Percentiles rank a stretch among this genome's conserved stretches.
Evolutionary conservation across 202 grass and related monocot genomes (phyloP).

Genomic region (Zizania palustris): DNA sequence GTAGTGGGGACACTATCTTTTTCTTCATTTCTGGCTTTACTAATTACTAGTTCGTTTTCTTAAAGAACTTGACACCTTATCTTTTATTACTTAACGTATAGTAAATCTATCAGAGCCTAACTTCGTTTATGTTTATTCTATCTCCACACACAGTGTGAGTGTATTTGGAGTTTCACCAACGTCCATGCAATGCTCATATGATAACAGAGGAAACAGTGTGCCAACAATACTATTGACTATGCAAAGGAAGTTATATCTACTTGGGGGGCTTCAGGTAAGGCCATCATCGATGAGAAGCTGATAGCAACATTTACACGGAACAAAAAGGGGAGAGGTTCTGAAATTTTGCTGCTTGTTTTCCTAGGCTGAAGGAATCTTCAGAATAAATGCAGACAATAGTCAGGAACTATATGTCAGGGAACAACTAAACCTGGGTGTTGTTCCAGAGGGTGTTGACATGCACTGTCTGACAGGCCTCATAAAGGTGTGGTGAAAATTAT

Average conservation of each 20-base stretch:
- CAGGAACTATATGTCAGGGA: conserved; percentile 83
- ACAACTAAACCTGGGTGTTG: conserved; percentile 76
- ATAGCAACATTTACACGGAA: not conserved
- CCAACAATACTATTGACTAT: conserved; percentile 84
- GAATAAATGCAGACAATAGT: conserved; percentile 93
- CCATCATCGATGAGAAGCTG: not conserved
- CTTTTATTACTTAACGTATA: not conserved
- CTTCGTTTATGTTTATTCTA: conserved; percentile 19
- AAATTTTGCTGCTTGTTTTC: conserved; percentile 38
- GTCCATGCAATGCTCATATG: conserved; percentile 93
- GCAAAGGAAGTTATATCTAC: conserved; percentile 81
- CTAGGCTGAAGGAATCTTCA: conserved; percentile 96
- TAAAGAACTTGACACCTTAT: not conserved
- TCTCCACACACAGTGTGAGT: conserved; percentile 59
- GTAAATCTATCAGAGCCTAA: not conserved
- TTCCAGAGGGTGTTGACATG: conserved; percentile 81
- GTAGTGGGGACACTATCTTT: not conserved
- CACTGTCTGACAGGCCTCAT: conserved; percentile 83
- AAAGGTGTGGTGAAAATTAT: conserved; percentile 57
- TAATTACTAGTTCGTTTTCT: not conserved
- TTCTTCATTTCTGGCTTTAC: not conserved
- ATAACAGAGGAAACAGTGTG: conserved; percentile 91
- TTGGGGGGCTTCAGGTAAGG: conserved; percentile 82
- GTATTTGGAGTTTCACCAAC: conserved; percentile 95
- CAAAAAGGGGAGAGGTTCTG: not conserved